phyloP scores from a whole-genome alignment of 2,329 filamentous ascomycete species.

The Alternaria sp. region DNA sequence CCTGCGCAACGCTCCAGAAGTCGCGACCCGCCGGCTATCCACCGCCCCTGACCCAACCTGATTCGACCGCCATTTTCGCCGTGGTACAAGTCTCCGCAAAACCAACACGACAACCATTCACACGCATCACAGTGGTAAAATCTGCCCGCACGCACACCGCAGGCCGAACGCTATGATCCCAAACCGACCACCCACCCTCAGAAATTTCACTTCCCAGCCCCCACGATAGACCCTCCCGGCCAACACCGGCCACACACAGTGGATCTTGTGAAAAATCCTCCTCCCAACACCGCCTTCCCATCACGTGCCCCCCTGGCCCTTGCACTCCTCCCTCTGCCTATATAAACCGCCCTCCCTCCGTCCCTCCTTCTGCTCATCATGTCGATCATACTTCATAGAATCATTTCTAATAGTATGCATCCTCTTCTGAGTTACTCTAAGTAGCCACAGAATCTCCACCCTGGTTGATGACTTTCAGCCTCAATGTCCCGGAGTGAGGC shows the following conservation, averaged over 20 bases:
- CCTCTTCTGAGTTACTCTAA: slow-evolving; percentile 89
- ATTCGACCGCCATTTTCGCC: background rate
- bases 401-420: slow-evolving; percentile 93
- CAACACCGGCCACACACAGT: background rate
- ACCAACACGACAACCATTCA: background rate
- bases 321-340: background rate
- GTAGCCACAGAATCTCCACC: slow-evolving; percentile 87
- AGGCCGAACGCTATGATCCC: background rate
- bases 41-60: background rate
- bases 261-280: background rate
- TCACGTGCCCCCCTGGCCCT: slow-evolving; percentile 18
- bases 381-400: slow-evolving; percentile 32
- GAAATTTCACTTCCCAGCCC: background rate
- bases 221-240: background rate
- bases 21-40: background rate
- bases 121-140: background rate
- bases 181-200: background rate
- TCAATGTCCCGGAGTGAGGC: slow-evolving; percentile 89
- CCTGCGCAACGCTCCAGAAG: background rate
- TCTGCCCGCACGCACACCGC: background rate
- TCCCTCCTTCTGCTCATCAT: background rate
- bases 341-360: background rate
- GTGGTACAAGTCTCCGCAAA: background rate
- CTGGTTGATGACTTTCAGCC: slow-evolving; percentile 90
- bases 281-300: background rate